Percentiles rank a stretch among this genome's conserved stretches.
phyloP scores from a whole-genome alignment of 192 early-diverging fungal genomes.

The Geranomyces variabilis region DNA sequence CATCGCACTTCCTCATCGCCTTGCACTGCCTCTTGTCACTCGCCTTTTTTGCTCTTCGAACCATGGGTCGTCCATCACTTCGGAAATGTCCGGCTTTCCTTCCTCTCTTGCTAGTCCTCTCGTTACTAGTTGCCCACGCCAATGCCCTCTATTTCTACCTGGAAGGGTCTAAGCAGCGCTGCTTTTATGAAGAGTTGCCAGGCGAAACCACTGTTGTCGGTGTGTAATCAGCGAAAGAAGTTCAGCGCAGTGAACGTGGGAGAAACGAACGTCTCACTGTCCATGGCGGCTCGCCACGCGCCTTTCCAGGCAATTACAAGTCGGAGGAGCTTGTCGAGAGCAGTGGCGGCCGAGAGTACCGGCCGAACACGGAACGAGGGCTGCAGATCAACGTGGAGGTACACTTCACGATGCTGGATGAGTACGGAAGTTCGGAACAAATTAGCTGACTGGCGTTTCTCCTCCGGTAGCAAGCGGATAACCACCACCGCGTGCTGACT shows the following conservation, averaged over 20 bases:
- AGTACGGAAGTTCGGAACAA: not conserved
- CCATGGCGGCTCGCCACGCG: not conserved
- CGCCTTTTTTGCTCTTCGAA: no score
- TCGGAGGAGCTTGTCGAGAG: constrained; percentile 77
- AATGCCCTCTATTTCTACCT: constrained; percentile 91
- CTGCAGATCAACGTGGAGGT: constrained; percentile 45
- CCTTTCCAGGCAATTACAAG: constrained; percentile 58
- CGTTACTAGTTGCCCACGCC: constrained; percentile 7
- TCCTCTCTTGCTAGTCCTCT: not conserved
- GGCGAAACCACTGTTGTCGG: constrained; percentile 85
- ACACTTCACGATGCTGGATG: not conserved
- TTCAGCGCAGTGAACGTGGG: not conserved
- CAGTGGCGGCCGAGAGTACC: constrained; percentile 31
- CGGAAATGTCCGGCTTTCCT: not conserved
- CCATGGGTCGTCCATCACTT: not conserved
- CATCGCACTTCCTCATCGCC: no score
- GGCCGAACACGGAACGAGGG: constrained; percentile 17
- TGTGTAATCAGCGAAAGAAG: constrained; percentile 29
- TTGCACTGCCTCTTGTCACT: no score
- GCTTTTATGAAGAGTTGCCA: constrained; percentile 94
- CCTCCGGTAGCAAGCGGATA: not conserved
- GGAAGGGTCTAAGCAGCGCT: constrained; percentile 85
- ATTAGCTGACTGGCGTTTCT: not conserved
- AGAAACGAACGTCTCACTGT: not conserved
- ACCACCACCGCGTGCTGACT: constrained; percentile 59